Base-by-base conservation (phyloP, 306 rosid genomes). In the Medicago ruthenica region DNA sequence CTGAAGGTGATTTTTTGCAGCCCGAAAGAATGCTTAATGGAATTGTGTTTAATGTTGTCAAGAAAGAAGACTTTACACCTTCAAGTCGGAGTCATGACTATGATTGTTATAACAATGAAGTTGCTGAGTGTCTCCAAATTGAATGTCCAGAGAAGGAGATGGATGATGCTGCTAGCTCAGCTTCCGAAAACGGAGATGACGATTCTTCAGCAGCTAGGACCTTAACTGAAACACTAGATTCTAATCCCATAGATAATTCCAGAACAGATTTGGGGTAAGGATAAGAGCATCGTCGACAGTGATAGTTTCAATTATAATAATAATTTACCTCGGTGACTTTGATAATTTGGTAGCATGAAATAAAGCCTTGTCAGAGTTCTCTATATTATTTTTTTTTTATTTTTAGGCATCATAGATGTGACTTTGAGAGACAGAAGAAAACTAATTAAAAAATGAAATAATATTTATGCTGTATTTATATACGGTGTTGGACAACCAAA, bases 1-100 rank as follows among this genome's bases (percentile, higher is more conserved):
- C 83, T 36, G 99, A 90, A 90, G 99, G 99, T 65, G 97, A 92
- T 88, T 90, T 95, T 77, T 83, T 95, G 85, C 99, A 90, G 89
- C 96, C 97, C 1, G 99, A 90, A 86, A 84, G 91, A 85, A 90
- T 84, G 67, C 88, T 76, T 24, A 92, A 92, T 18, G 97, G 97
- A 75, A 86, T 92, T 61, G 85, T 95, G 47, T 87, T 95, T 83
- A 95, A 90, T 81, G 86, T 95, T 67, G 96, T 95, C 39, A 95
- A 89, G 97, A 95, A 88, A 84, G 97, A 89, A 82, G 88, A 87
- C 37, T 82, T 88, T 59, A 39, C 97, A 53, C 54, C 84, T 76
- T 59, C 87, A 47, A 80, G 45, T 80, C 78, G 89, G 83, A 83
- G 83, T 80, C 86, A 80, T 39, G 92, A 87, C 60, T 24, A 61